Conservation (phyloP, 2,329 filamentous ascomycete species). For the Phoma herbarum region DNA sequence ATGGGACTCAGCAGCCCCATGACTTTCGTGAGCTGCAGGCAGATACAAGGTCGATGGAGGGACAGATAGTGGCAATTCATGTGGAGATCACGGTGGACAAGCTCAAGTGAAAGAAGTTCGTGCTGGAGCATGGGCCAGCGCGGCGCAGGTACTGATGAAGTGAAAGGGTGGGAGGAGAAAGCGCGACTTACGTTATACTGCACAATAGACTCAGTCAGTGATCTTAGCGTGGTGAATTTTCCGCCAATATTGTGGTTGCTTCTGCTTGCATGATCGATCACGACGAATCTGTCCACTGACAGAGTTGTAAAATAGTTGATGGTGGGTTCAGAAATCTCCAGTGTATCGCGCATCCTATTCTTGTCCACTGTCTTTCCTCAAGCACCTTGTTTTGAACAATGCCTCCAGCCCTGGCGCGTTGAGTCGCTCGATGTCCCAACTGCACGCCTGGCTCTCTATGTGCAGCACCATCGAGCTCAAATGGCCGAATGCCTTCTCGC, state of each 20-base stretch:
- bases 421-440: slow-evolving; percentile 38
- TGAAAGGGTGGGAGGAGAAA: neutral
- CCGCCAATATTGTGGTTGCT: neutral
- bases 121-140: neutral
- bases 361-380: slow-evolving; percentile 22
- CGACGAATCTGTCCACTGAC: neutral
- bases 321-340: neutral
- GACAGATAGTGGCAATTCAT: neutral
- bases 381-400: slow-evolving; percentile 28
- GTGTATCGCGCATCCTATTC: neutral
- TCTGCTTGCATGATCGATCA: too few species aligned
- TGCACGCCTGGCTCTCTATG: slow-evolving; percentile 40
- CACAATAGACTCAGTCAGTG: neutral
- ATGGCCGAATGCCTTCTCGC: slow-evolving; percentile 36
- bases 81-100: neutral
- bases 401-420: slow-evolving; percentile 35
- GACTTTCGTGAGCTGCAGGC: neutral
- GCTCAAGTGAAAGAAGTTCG: neutral
- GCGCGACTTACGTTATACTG: neutral
- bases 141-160: neutral
- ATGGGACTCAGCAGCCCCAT: neutral
- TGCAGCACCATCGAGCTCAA: slow-evolving; percentile 42
- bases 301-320: neutral
- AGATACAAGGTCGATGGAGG: too few species aligned
- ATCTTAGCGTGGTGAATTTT: neutral